These are phyloP conservation scores for Lentinula lateritia DNA, from an alignment of 768 basidiomycete genomes.

Conservation along the genomic window DNA sequence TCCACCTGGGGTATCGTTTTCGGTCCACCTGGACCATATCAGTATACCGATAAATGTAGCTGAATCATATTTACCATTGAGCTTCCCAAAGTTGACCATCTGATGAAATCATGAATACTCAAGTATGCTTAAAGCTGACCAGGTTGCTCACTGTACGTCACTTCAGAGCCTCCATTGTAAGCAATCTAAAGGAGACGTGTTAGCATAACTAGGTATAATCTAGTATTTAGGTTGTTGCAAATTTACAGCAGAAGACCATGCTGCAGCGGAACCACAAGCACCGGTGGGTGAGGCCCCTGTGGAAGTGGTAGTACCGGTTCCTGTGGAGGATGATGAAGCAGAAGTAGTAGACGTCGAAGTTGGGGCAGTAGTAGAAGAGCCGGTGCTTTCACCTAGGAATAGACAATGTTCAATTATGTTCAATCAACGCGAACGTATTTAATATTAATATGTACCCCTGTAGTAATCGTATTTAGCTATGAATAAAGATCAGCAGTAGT, in stretches of 20 bases:
- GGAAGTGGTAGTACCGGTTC: slow-evolving; percentile 16
- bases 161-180: slow-evolving; percentile 42
- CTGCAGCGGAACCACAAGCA: slow-evolving; percentile 26
- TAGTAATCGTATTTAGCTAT: not conserved
- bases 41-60: not conserved
- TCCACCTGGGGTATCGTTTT: slow-evolving; percentile 46
- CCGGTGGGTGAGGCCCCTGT: slow-evolving; percentile 17
- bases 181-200: slow-evolving; percentile 22
- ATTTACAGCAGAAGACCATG: slow-evolving; percentile 42
- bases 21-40: slow-evolving; percentile 38
- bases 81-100: slow-evolving; percentile 54
- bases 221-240: not conserved
- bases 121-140: not conserved
- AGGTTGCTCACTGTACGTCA: slow-evolving; percentile 34
- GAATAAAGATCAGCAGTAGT: not conserved
- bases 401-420: not conserved
- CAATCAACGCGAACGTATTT: no score
- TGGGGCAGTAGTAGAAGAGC: slow-evolving; percentile 1
- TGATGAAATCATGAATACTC: slow-evolving; percentile 12
- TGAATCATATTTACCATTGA: slow-evolving; percentile 32
- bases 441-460: not conserved
- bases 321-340: slow-evolving; percentile 16
- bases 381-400: not conserved
- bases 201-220: not conserved
- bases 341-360: not conserved